Base-by-base conservation (phyloP, 1,139 yeast genomes). In the Saccharomycopsis phalli region DNA sequence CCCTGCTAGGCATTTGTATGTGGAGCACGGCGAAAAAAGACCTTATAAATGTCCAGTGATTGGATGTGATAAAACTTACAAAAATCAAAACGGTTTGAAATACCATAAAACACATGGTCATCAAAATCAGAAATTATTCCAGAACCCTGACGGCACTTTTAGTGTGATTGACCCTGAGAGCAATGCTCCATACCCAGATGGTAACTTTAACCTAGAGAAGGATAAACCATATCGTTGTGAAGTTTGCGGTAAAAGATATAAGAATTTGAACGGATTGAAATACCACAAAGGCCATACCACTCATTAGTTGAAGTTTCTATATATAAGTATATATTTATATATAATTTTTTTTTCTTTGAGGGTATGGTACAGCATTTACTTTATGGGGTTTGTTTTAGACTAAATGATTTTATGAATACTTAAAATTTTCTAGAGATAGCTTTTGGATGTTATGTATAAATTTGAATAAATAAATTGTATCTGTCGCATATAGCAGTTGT, bases 171-270 rank as follows among this genome's bases (percentile, higher is more conserved):
- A 91, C 59, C 98, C 98, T 6, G 86, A 84, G 53, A 79, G 88
- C 33, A 86, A 86, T 56, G 75, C 87, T 41, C 95, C 95, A 6
- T 84, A 84, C 57, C 82, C 88, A 36, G 96, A 88, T 58, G 95
- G 95, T 5, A 61, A 62, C 57, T 76, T 81, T 51, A 94, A 91
- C 29, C 75, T 87, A 73, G 98, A 91, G 60, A 87, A 86, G 66
- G 98, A 91, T 65, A 93, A 93, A 64, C 99, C 98, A 27, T 91
- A 91, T 60, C 73, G 96, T 55, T 91, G 99, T 63, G 97, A 91
- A 61, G 95, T 91, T 36, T 91, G 99, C 63, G 97, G 97, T 43
- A 93, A 91, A 64, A 69, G 98, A 45, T 91, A 91, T 65, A 91
- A 93, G 70, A 91, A 91, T 58, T 69, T 91, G 55, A 91, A 91